Evolutionary conservation across 2,329 filamentous ascomycete genomes (phyloP).

Genomic region (Pseudocercospora ulei): DNA sequence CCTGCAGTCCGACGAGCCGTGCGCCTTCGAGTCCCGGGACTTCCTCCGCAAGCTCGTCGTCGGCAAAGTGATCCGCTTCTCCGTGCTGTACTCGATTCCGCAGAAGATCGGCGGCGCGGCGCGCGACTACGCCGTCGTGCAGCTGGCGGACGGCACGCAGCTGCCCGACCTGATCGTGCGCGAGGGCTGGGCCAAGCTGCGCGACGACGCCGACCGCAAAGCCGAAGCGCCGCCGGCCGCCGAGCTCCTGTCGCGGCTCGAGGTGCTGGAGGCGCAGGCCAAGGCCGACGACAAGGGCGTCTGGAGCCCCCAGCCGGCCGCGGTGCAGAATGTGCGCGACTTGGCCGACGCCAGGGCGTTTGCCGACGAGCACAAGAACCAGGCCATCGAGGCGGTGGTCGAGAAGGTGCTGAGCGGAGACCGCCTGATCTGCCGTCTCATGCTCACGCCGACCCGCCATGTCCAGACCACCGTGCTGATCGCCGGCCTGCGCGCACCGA

Average conservation of each 20-base stretch:
- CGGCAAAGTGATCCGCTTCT: conserved; percentile 78
- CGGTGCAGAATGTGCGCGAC: conserved; percentile 72
- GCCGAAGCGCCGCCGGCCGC: conserved; percentile 70
- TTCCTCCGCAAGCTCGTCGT: conserved; percentile 74
- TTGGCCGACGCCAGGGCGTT: conserved; percentile 65
- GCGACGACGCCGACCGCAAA: conserved; percentile 86
- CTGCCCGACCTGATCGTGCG: conserved; percentile 76
- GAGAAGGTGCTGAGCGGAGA: conserved; percentile 89
- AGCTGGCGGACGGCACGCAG: conserved; percentile 62
- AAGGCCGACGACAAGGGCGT: conserved; percentile 70
- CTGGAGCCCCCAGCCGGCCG: conserved; percentile 57
- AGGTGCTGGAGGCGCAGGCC: conserved; percentile 65
- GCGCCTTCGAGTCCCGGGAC: conserved; percentile 89
- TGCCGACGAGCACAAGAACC: conserved; percentile 72
- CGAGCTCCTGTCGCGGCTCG: conserved; percentile 65
- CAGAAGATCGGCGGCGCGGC: conserved; percentile 49
- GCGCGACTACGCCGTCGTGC: conserved; percentile 77
- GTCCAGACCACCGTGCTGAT: conserved; percentile 79
- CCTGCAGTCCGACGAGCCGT: conserved; percentile 47
- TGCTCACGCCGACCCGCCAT: conserved; percentile 74
- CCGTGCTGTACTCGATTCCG: conserved; percentile 77
- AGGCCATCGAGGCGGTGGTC: conserved; percentile 67
- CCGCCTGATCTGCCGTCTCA: conserved; percentile 71
- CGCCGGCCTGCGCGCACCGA: conserved; percentile 77
- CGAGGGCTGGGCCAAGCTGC: conserved; percentile 84